These are phyloP conservation scores for Tephrocybe sp. DNA, from an alignment of 768 basidiomycete genomes.

Conservation along the genomic window DNA sequence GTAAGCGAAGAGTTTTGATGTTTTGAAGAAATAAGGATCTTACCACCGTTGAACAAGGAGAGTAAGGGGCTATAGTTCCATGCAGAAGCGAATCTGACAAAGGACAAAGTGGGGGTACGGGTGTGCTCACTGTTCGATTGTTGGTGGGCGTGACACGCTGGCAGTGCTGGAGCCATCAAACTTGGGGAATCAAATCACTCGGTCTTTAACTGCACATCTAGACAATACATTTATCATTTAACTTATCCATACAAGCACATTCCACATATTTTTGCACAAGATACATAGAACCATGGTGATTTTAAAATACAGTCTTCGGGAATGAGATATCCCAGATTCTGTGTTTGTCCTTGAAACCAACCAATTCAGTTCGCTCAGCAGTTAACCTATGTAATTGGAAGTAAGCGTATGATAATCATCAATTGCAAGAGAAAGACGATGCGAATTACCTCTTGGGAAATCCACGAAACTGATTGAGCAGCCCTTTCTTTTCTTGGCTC, in stretches of 20 bases:
- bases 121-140: conserved; percentile 9
- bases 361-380: conserved; percentile 6
- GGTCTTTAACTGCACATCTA: not conserved
- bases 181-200: conserved; percentile 3
- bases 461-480: conserved; percentile 4
- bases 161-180: conserved; percentile 9
- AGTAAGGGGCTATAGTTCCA: conserved; percentile 32
- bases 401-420: not conserved
- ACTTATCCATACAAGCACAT: not conserved
- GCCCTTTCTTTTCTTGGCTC: conserved; percentile 6
- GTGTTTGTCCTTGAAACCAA: conserved; percentile 4
- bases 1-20: conserved; percentile 28
- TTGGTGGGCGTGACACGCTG: conserved; percentile 13
- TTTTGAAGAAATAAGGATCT: conserved; percentile 17
- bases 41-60: conserved; percentile 25
- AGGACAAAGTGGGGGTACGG: conserved; percentile 2
- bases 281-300: not conserved
- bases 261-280: no score
- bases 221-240: no score
- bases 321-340: conserved; percentile 12
- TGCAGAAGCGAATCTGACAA: conserved; percentile 27
- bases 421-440: not conserved
- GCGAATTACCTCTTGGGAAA: not conserved
- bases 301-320: conserved; percentile 12
- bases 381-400: not conserved